A percentile compares a stretch with the other conserved stretches of the same genome.
Evolutionary conservation across 2,329 filamentous ascomycete species (phyloP).

Genomic region (Triangularia setosa): DNA sequence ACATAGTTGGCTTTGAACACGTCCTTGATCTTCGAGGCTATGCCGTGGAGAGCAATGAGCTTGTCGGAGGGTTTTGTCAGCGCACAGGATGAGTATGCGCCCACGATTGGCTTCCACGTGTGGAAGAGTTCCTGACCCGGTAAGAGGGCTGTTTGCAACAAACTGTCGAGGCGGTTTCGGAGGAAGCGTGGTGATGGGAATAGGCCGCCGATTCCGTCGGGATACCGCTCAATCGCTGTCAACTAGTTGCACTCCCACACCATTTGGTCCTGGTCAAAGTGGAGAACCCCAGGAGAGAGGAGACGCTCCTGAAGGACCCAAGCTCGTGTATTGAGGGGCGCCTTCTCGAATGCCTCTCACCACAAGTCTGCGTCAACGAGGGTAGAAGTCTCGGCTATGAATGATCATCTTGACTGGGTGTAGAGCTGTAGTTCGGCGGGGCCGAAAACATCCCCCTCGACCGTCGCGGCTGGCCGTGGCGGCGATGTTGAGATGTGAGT

Average conservation of each 20-base stretch:
- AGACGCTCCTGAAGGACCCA: slow-evolving; percentile 6
- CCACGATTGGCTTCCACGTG: neutral
- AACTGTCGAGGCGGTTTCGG: neutral
- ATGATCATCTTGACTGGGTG: neutral
- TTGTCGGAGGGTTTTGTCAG: neutral
- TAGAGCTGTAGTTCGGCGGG: neutral
- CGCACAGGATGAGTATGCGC: neutral
- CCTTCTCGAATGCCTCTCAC: slow-evolving; percentile 5
- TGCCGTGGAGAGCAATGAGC: neutral
- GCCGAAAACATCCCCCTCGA: neutral
- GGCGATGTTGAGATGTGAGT: slow-evolving; percentile 3
- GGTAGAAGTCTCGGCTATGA: neutral
- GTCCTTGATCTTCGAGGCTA: neutral
- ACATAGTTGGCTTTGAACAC: neutral
- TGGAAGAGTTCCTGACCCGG: neutral
- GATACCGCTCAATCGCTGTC: slow-evolving; percentile 1
- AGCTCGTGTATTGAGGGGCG: neutral
- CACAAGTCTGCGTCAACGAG: slow-evolving; percentile 2
- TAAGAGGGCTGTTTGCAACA: neutral
- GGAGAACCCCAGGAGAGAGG: slow-evolving; percentile 5
- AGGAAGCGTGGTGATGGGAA: neutral
- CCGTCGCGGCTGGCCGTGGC: neutral
- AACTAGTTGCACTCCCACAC: slow-evolving; percentile 10
- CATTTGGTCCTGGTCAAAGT: slow-evolving; percentile 5
- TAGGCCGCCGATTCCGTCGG: neutral